A percentile compares a stretch with the other conserved stretches of the same genome.
Evolutionary conservation across 192 early-diverging fungal genomes (phyloP).

Genomic region (Dispira simplex): DNA sequence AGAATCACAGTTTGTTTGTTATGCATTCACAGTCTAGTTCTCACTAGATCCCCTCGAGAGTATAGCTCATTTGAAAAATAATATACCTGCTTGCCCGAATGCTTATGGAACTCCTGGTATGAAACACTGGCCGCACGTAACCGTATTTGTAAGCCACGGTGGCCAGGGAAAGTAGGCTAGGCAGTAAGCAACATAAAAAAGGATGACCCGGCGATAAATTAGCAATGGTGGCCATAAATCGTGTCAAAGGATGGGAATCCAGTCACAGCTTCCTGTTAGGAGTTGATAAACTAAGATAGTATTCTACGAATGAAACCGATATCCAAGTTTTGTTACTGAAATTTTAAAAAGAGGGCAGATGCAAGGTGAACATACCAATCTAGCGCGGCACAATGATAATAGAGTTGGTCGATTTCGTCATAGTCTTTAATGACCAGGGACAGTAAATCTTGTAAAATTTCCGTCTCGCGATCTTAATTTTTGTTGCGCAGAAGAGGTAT

Average conservation of each 20-base stretch:
- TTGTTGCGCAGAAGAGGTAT: neutral
- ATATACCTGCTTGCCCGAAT: too few relatives aligned
- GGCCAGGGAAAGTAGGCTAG: neutral
- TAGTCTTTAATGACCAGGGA: neutral
- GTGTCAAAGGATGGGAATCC: neutral
- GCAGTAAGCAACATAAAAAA: too few relatives aligned
- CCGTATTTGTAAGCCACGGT: neutral
- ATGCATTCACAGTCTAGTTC: too few relatives aligned
- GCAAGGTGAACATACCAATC: neutral
- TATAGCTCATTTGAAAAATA: too few relatives aligned
- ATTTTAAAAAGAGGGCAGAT: neutral
- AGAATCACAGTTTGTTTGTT: too few relatives aligned
- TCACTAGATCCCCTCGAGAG: too few relatives aligned
- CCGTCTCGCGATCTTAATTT: conserved; percentile 5
- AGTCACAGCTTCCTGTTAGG: neutral
- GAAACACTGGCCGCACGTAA: too few relatives aligned
- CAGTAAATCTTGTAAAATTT: neutral
- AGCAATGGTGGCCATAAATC: neutral
- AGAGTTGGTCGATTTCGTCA: neutral
- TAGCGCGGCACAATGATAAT: neutral
- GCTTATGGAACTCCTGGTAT: too few relatives aligned
- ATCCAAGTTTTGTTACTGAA: neutral
- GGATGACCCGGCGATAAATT: neutral
- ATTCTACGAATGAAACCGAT: neutral
- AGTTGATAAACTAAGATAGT: neutral